Percentiles rank a stretch among this genome's conserved stretches.
Conservation (phyloP, 345 rosid species). For the Xanthoceras sorbifolium region DNA sequence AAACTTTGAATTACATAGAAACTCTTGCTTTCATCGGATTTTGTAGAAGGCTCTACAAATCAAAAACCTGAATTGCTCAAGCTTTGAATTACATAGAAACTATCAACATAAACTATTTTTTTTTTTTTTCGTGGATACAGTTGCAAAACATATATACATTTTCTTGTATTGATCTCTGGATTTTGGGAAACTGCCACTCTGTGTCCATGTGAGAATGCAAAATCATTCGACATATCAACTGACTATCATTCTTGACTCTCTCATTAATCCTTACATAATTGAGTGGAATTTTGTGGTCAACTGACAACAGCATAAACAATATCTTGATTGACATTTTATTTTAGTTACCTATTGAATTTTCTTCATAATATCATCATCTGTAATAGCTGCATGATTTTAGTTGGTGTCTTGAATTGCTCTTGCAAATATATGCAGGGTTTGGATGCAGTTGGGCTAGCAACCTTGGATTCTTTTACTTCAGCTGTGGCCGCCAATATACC, state of each 20-base stretch:
- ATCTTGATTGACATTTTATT: neutral
- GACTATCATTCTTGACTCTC: neutral
- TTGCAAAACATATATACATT: neutral
- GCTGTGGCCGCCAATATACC: constrained; percentile 49
- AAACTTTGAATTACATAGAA: neutral
- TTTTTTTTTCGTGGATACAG: neutral
- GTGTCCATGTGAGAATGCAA: neutral
- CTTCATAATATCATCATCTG: neutral
- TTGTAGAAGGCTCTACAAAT: neutral
- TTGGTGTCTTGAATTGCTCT: constrained; percentile 17
- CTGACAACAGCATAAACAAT: neutral
- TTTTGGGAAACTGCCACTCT: neutral
- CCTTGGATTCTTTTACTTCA: constrained; percentile 63
- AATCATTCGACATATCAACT: neutral
- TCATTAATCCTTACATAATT: neutral
- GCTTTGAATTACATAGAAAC: neutral
- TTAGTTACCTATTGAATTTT: neutral
- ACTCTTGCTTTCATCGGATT: neutral
- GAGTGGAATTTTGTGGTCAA: neutral
- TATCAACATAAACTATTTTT: neutral
- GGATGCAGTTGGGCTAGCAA: constrained; percentile 88
- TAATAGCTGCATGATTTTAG: neutral
- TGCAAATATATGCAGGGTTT: constrained; percentile 56
- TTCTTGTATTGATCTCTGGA: neutral
- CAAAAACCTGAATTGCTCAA: neutral